phyloP scores from a whole-genome alignment of 176 grass and related monocot genomes.

The Musa schizocarpa region DNA sequence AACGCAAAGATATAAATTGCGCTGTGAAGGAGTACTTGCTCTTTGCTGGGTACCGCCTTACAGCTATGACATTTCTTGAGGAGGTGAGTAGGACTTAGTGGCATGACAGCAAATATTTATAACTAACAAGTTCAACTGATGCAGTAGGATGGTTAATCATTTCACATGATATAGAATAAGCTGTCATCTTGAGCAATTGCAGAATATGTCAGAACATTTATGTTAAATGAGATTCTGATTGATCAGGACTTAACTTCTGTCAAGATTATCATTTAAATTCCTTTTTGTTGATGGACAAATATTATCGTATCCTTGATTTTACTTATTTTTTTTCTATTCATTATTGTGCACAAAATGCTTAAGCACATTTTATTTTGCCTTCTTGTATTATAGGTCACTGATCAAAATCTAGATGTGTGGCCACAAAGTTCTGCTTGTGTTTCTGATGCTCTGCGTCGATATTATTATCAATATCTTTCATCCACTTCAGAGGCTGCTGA shows the following conservation, averaged over 20 bases:
- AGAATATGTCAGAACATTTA: too few species aligned
- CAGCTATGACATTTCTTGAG: constrained; percentile 96
- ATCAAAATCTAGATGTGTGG: constrained; percentile 89
- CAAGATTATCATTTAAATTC: too few species aligned
- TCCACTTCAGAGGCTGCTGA: constrained; percentile 87
- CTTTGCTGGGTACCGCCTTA: constrained; percentile 91
- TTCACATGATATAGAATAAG: not conserved
- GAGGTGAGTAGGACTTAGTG: constrained; percentile 40
- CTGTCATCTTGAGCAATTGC: too few species aligned
- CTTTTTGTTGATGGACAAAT: not conserved
- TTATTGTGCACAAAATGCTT: not conserved
- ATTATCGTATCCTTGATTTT: constrained; percentile 9
- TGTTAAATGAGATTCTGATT: too few species aligned
- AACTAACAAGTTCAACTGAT: not conserved
- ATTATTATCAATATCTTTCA: constrained; percentile 98
- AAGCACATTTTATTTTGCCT: constrained; percentile 7
- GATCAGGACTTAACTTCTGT: too few species aligned
- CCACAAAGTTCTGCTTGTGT: constrained; percentile 77
- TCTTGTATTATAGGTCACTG: constrained; percentile 48
- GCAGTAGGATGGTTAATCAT: not conserved
- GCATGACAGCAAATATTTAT: not conserved
- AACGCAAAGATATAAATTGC: constrained; percentile 75
- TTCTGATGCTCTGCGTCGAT: constrained; percentile 80
- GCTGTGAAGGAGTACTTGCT: constrained; percentile 96
- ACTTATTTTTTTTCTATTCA: not conserved